These are phyloP conservation scores for Aspergillus coremiiformis DNA, from an alignment of 495 filamentous ascomycete genomes.

Conservation along the genomic window DNA sequence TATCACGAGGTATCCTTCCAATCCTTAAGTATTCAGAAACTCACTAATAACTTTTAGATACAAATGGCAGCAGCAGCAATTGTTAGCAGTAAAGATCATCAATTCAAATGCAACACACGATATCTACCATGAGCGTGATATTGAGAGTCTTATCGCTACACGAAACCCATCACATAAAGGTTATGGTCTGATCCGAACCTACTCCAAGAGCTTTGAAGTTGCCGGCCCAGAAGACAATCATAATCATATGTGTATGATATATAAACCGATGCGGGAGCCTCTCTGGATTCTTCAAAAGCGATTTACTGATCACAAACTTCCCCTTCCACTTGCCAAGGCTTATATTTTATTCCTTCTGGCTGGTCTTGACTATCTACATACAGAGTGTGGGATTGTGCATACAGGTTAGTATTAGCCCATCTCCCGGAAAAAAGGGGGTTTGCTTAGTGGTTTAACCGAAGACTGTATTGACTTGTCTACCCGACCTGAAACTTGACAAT, in stretches of 20 bases:
- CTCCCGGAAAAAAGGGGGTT: too few relatives aligned
- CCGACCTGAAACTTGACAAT: constrained; percentile 32
- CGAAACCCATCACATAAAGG: constrained; percentile 18
- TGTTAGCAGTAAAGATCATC: constrained; percentile 27
- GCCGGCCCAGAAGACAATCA: constrained; percentile 20
- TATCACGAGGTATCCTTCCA: background rate
- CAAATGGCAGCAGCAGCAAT: constrained; percentile 16
- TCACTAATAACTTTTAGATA: constrained; percentile 13
- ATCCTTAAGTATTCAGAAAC: too few relatives aligned
- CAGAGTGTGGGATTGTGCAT: constrained; percentile 24
- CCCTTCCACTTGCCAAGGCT: constrained; percentile 17
- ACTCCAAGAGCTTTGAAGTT: constrained; percentile 15
- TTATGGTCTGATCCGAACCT: constrained; percentile 5
- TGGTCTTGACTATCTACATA: constrained; percentile 33
- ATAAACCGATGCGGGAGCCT: constrained; percentile 24
- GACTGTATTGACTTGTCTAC: background rate
- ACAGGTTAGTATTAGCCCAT: constrained; percentile 19
- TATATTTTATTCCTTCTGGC: constrained; percentile 23
- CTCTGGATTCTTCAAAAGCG: constrained; percentile 19
- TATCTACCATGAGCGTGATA: constrained; percentile 18
- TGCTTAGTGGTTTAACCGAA: too few relatives aligned
- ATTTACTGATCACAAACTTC: constrained; percentile 9
- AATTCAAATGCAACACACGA: background rate
- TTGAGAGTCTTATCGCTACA: constrained; percentile 16
- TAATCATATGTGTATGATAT: constrained; percentile 27